Conservation (phyloP, 164 flowering plant species). For the Macadamia integrifolia region DNA sequence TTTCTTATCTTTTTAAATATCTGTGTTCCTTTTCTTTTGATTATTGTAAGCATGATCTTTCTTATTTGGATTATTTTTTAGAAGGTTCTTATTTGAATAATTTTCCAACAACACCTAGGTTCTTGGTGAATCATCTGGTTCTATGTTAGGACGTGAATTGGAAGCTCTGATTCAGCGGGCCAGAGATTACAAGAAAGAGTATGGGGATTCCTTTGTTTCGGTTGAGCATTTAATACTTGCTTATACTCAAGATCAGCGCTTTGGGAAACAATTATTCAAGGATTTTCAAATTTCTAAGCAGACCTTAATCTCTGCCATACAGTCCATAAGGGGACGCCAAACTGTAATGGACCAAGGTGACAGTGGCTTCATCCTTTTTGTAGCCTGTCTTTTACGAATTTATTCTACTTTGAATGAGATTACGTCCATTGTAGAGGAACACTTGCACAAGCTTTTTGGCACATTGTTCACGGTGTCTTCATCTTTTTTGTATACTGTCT, state of each 20-base stretch:
- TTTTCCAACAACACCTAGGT: constrained; percentile 38
- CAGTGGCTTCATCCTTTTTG: not conserved
- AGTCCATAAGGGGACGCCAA: constrained; percentile 83
- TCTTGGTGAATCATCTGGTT: constrained; percentile 77
- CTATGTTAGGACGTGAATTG: constrained; percentile 92
- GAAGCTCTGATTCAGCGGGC: constrained; percentile 82
- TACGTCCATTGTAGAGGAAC: not conserved
- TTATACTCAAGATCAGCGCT: constrained; percentile 66
- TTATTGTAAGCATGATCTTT: not conserved
- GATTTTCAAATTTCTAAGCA: constrained; percentile 67
- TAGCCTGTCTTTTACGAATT: not conserved
- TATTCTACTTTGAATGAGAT: not conserved
- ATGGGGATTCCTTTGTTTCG: constrained; percentile 88
- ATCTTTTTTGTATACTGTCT: not conserved
- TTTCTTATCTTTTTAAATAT: too few species aligned
- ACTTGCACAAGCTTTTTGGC: not conserved
- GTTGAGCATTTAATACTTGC: constrained; percentile 96
- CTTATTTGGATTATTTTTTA: too few species aligned
- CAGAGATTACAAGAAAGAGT: constrained; percentile 81
- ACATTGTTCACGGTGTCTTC: not conserved
- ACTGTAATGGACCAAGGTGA: constrained; percentile 93
- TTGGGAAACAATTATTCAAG: constrained; percentile 82
- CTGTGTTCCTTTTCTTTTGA: too few species aligned
- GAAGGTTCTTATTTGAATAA: not conserved
- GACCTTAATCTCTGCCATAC: constrained; percentile 59